Conservation (phyloP, 202 grass and related monocot species). For the Setaria italica region DNA sequence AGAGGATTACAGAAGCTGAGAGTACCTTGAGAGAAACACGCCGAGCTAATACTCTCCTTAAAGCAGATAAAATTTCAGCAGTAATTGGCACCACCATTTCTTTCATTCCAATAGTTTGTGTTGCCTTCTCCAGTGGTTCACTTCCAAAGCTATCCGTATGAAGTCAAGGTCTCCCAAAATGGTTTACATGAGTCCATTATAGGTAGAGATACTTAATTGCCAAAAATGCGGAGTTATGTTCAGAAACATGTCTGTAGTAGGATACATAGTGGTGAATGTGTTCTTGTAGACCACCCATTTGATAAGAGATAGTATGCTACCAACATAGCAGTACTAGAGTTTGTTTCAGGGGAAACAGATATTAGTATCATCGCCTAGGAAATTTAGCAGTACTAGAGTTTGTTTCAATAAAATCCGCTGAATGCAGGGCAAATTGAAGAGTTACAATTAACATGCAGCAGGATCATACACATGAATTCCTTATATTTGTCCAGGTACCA, state of each 20-base stretch:
- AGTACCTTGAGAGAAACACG: conserved; percentile 92
- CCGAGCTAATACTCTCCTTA: conserved; percentile 90
- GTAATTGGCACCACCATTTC: conserved; percentile 81
- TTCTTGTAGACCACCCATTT: conserved; percentile 83
- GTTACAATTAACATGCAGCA: conserved; percentile 26
- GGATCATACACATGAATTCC: conserved; percentile 10
- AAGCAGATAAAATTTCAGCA: conserved; percentile 91
- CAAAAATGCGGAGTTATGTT: conserved; percentile 33
- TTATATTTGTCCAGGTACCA: conserved; percentile 4
- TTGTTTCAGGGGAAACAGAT: conserved; percentile 13
- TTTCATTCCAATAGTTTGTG: conserved; percentile 69
- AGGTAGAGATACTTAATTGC: conserved; percentile 7
- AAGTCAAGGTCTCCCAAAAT: conserved; percentile 57
- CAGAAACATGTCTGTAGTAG: conserved; percentile 42
- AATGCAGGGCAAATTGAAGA: conserved; percentile 22
- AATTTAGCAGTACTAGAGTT: not conserved
- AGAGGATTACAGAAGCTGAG: conserved; percentile 25
- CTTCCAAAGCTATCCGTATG: conserved; percentile 80
- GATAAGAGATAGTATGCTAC: conserved; percentile 91
- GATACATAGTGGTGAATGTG: conserved; percentile 95
- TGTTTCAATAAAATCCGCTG: conserved; percentile 17
- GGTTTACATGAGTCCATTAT: conserved; percentile 18
- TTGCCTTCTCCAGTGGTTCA: conserved; percentile 63
- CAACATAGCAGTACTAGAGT: conserved; percentile 80
- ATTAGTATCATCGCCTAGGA: conserved; percentile 33